Evolutionary conservation across 495 filamentous ascomycete genomes (phyloP), one percentile per base, ranked within the genome.

Genomic region (Lasiosphaeria ovina): DNA sequence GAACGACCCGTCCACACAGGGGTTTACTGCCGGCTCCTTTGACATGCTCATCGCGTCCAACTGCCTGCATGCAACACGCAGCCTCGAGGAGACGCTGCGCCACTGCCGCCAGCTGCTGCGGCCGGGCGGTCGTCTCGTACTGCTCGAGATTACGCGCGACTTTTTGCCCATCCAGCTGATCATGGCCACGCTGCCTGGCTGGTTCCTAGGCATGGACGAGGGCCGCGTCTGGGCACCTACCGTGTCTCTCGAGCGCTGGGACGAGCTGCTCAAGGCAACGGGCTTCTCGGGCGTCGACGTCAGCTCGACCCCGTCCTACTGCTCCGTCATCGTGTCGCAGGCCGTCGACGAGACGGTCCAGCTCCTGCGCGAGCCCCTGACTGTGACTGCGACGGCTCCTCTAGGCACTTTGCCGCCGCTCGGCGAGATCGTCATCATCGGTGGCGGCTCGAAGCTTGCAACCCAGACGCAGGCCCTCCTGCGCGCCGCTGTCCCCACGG

Each of bases 21-120:
- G 81, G 0, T 83, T 83, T 54, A 70, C 76, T 34, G 60, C 57
- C 2, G 74, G 59, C 3, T 57, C 65, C 0, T 87, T 81, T 63
- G 84, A 87, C 58, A 62, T 87, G 0, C 70, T 87, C 9, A 53
- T 86, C 17, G 84, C 82, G 0, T 64, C 78, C 7, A 80, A 83
- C 59, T 81, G 85, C 4, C 45, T 81, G 5, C 79, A 82, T 52
- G 77, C 79, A 4, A 81, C 78, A n/a, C 62, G 59, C 11, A 63
- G 59, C 54, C 66, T 80, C 34, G 57, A 59, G 3, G 62, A 58
- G 7, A 77, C 76, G 5, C 48, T 80, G 35, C 35, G 54, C 1
- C 68, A 79, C 54, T 61, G 66, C 8, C 66, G 67, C 6, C 63
- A 55, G 42, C 61, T 81, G 34, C 62, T 81, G 0, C 74, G 73